phyloP scores from a whole-genome alignment of 257 asterid genomes.

The Prunella vulgaris region DNA sequence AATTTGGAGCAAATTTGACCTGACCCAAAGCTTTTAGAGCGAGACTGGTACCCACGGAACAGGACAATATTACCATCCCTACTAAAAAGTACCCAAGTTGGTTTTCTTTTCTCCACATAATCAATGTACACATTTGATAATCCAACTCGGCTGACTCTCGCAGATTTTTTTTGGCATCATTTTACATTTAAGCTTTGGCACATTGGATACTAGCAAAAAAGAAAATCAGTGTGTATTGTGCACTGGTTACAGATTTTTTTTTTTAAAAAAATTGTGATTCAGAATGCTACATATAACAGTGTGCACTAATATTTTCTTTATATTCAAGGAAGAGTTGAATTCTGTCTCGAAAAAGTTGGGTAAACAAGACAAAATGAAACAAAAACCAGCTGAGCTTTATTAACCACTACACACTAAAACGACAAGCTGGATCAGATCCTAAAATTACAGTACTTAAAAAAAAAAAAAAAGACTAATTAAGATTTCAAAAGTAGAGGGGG shows the following conservation, averaged over 20 bases:
- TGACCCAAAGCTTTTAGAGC: too few relatives aligned
- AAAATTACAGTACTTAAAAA: background rate
- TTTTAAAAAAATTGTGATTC: too few relatives aligned
- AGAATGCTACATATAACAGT: too few relatives aligned
- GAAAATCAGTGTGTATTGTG: too few relatives aligned
- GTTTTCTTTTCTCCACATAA: background rate
- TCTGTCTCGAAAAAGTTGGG: background rate
- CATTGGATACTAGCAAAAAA: too few relatives aligned
- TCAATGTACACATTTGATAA: background rate
- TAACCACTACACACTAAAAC: constrained; percentile 22
- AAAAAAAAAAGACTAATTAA: background rate
- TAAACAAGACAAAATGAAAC: constrained; percentile 20
- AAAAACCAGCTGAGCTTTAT: constrained; percentile 46
- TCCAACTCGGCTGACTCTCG: background rate
- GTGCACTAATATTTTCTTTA: too few relatives aligned
- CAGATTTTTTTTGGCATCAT: background rate
- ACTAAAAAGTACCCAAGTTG: background rate
- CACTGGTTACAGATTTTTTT: too few relatives aligned
- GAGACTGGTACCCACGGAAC: too few relatives aligned
- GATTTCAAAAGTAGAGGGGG: constrained; percentile 14
- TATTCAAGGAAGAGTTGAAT: background rate
- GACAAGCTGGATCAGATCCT: constrained; percentile 26
- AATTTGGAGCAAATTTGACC: too few relatives aligned
- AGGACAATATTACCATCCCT: too few relatives aligned
- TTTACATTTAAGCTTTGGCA: too few relatives aligned